phyloP scores from a whole-genome alignment of 352 stramenopile species.

The Phytopythium boreale region DNA sequence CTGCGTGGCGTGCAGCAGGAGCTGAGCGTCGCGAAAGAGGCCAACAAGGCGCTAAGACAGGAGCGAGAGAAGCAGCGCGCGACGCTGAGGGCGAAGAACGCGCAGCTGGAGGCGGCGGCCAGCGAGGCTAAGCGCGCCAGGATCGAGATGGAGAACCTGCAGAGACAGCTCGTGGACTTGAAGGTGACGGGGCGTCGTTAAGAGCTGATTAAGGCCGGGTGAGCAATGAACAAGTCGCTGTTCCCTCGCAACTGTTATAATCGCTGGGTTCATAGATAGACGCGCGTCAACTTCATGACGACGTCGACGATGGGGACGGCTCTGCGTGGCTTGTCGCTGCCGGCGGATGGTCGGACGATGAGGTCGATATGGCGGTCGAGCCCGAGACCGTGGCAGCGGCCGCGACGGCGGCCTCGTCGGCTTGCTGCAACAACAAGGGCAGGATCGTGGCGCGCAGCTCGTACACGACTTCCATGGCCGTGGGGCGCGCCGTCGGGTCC shows the following conservation, averaged over 20 bases:
- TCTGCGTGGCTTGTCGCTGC: neutral
- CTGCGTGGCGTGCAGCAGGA: conserved; percentile 3
- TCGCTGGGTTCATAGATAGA: neutral
- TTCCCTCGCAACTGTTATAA: neutral
- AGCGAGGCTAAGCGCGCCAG: conserved; percentile 1
- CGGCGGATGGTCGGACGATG: neutral
- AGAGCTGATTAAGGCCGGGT: neutral
- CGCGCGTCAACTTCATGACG: neutral
- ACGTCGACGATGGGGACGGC: neutral
- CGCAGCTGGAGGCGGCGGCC: conserved; percentile 1
- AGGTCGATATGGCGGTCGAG: conserved; percentile 3
- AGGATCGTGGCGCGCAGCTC: conserved; percentile 54
- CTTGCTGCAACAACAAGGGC: conserved; percentile 33
- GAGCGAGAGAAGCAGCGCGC: neutral
- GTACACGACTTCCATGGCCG: conserved; percentile 66
- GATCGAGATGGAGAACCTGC: neutral
- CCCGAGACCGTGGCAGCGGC: conserved; percentile 1
- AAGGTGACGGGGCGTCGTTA: neutral
- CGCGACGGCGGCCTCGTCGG: neutral
- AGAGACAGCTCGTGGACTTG: neutral
- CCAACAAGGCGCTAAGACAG: neutral
- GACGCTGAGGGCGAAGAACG: neutral
- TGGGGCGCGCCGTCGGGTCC: conserved; percentile 56
- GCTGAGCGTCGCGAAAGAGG: neutral
- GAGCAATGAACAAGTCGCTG: neutral